Evolutionary conservation across 2,329 filamentous ascomycete genomes (phyloP), one percentile per base, ranked within the genome.

Genomic region (Aspergillus alliaceus): DNA sequence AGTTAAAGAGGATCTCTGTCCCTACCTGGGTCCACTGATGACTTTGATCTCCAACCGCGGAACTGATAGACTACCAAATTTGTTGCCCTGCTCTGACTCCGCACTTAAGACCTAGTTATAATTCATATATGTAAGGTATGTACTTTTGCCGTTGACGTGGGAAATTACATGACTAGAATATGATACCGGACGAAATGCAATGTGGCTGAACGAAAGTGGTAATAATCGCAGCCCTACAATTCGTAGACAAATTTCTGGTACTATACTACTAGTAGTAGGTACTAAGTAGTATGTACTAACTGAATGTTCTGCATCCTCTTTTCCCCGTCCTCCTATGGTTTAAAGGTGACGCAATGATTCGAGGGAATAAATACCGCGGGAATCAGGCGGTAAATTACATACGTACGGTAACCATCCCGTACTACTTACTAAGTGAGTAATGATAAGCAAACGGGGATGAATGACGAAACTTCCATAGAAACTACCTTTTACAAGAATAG

Each of bases 281-380:
- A n/a, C n/a, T n/a, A n/a, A n/a, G 44, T 47, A 12, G 9, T 25
- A 42, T 20, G 8, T 24, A 24, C n/a, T n/a, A n/a, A n/a, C n/a
- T n/a, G 50, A 18, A 24, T 46, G 42, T 9, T 37, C 20, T 53
- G 29, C 51, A 44, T 35, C 14, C 7, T 29, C n/a, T 29, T 32
- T 18, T 32, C 27, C 27, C 29, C 51, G 29, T 31, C 18, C 34
- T 20, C n/a, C 35, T 4, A 22, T 20, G 3, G 22, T 20, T 34
- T 14, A 25, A n/a, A n/a, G n/a, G 31, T 53, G 51, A 53, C 40
- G 51, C 51, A 53, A 53, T 53, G 51, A 53, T 53, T 53, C 20
- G 22, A 9, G 29, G 22, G 29, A 25, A 20, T 31, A 46, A 47
- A 34, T 34, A 35, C 51, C 40, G 51, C 51, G 40, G 51, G 51